These are phyloP conservation scores for Chlamydomonas reinhardtii DNA, from an alignment of 163 green algal species.

Conservation along the genomic window DNA sequence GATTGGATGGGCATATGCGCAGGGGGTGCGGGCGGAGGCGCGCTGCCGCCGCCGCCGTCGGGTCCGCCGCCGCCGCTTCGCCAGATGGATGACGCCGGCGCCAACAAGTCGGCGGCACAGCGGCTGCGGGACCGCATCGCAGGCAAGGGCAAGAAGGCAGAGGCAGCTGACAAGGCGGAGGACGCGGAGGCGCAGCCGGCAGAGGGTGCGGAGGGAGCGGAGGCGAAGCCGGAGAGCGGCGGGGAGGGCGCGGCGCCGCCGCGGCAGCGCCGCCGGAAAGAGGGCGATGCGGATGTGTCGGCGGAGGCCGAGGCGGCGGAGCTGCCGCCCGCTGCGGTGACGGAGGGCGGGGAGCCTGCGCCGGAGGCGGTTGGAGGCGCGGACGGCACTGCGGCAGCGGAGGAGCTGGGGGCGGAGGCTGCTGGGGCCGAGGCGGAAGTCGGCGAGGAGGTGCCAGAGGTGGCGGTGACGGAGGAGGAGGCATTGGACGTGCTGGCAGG, in stretches of 20 bases:
- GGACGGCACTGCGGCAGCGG: too few species aligned
- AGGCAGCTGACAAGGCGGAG: neutral
- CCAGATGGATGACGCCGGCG: slow-evolving; percentile 38
- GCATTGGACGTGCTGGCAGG: slow-evolving; percentile 47
- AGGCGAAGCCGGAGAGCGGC: neutral
- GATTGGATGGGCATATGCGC: too few species aligned
- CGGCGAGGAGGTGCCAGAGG: neutral
- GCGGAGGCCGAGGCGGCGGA: neutral
- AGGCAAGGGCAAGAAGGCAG: neutral
- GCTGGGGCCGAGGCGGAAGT: neutral
- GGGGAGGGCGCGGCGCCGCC: neutral
- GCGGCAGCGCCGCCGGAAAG: slow-evolving; percentile 4
- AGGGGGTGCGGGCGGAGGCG: neutral
- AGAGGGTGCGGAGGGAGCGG: neutral
- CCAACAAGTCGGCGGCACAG: slow-evolving; percentile 87
- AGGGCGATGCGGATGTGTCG: slow-evolving; percentile 33
- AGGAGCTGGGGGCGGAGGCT: too few species aligned
- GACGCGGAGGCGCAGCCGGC: neutral
- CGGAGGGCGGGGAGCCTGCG: too few species aligned
- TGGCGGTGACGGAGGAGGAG: slow-evolving; percentile 57
- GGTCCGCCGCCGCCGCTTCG: slow-evolving; percentile 11
- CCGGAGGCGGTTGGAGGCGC: too few species aligned
- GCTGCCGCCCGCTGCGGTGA: too few species aligned
- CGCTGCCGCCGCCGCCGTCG: neutral
- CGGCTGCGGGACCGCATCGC: slow-evolving; percentile 78